These are phyloP conservation scores for Acanthamoeba polyphaga DNA, from an alignment of 208 protist species.

Conservation along the genomic window DNA sequence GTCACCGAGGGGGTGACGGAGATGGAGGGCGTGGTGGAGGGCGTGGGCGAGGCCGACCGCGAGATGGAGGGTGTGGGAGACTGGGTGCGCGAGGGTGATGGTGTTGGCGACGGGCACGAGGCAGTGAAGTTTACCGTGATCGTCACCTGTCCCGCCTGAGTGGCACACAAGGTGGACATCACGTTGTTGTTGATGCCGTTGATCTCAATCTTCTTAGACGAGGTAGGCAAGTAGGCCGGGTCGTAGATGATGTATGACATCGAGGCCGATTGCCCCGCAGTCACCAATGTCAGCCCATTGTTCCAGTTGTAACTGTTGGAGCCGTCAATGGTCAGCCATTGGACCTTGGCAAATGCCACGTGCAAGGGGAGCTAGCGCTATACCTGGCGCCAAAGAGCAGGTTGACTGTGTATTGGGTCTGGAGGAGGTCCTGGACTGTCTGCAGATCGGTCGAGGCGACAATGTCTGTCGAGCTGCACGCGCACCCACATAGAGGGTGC, in stretches of 20 bases:
- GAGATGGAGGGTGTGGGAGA: background rate
- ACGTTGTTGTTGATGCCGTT: conserved; percentile 5
- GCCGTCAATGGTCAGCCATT: background rate
- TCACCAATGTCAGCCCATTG: background rate
- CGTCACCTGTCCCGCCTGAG: background rate
- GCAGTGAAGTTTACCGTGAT: background rate
- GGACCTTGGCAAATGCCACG: too few relatives aligned
- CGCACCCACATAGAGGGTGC: background rate
- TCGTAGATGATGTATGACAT: background rate
- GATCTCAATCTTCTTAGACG: background rate
- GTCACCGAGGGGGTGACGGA: background rate
- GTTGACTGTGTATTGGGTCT: background rate
- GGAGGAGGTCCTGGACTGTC: background rate
- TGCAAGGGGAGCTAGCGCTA: background rate
- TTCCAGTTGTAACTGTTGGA: background rate
- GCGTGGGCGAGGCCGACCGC: too few relatives aligned
- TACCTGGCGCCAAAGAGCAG: background rate
- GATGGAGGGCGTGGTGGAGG: background rate
- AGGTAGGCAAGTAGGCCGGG: background rate
- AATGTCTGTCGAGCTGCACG: background rate
- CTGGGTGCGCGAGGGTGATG: background rate
- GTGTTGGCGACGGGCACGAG: background rate
- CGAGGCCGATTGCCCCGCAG: too few relatives aligned
- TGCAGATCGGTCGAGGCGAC: background rate
- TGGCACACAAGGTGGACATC: background rate